phyloP scores from a whole-genome alignment of 169 alveolate genomes.

The Sarcocystis neurona region DNA sequence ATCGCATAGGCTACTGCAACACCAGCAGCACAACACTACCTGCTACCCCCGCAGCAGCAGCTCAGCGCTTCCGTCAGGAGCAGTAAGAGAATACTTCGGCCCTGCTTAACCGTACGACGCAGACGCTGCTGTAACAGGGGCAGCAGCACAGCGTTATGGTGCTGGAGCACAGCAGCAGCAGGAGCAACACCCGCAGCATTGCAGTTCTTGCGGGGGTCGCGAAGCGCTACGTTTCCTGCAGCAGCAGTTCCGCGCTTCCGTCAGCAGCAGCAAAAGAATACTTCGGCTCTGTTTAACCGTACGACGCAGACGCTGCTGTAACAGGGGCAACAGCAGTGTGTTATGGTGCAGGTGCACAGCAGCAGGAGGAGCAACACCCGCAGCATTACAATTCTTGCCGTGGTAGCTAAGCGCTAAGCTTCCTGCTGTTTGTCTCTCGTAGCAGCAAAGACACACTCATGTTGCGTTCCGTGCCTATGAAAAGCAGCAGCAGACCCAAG shows the following conservation, averaged over 20 bases:
- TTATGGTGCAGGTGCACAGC: neutral
- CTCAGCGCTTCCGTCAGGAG: neutral
- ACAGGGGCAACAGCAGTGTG: no score
- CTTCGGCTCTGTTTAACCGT: no score
- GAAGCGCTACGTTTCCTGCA: no score
- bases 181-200: neutral
- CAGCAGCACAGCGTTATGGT: no score
- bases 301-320: no score
- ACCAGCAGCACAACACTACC: neutral
- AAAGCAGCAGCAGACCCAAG: no score
- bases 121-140: no score
- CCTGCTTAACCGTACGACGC: no score
- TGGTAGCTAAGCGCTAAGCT: no score
- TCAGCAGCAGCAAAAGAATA: neutral
- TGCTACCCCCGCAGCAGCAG: neutral
- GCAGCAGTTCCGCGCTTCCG: neutral
- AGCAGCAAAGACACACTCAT: neutral
- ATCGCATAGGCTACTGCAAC: neutral
- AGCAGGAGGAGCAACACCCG: neutral
- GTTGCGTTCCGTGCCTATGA: no score
- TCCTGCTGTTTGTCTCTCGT: neutral
- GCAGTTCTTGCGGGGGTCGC: neutral
- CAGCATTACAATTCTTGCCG: neutral
- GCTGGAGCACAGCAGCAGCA: neutral
- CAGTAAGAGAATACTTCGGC: neutral